Conservation (phyloP, 108 stramenopile genomes). For the Discostella stelligeroides region DNA sequence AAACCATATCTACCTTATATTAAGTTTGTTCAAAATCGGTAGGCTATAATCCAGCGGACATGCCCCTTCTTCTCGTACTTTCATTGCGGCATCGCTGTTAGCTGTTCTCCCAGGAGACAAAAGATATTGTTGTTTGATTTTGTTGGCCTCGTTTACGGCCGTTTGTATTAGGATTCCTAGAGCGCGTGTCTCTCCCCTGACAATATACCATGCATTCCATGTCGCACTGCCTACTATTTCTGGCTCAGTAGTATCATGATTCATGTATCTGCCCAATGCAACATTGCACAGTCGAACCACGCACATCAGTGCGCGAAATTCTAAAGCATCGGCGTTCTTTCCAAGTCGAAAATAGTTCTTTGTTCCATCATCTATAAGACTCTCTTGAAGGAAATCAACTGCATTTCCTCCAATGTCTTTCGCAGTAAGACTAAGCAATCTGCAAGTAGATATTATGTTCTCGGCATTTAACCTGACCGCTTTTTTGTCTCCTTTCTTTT, state of each 20-base stretch:
- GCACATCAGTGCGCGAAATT: slow-evolving; percentile 70
- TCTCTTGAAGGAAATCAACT: slow-evolving; percentile 48
- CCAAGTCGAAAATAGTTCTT: slow-evolving; percentile 44
- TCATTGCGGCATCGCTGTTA: slow-evolving; percentile 1
- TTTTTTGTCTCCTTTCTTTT: slow-evolving; percentile 23
- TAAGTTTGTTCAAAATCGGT: slow-evolving; percentile 22
- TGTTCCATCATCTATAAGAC: slow-evolving; percentile 24
- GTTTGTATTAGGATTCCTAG: slow-evolving; percentile 29
- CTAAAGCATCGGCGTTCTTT: slow-evolving; percentile 50
- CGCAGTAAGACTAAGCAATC: slow-evolving; percentile 64
- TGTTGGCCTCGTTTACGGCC: slow-evolving; percentile 34
- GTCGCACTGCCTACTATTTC: slow-evolving; percentile 21
- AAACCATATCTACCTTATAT: background rate
- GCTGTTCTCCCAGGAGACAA: background rate
- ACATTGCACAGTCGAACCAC: slow-evolving; percentile 57
- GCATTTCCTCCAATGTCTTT: slow-evolving; percentile 68
- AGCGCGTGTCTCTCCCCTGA: slow-evolving; percentile 43
- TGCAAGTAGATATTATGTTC: slow-evolving; percentile 67
- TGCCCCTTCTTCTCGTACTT: slow-evolving; percentile 29
- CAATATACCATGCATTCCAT: slow-evolving; percentile 53
- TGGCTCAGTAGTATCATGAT: slow-evolving; percentile 31
- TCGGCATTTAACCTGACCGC: slow-evolving; percentile 55
- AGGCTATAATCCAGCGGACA: slow-evolving; percentile 44
- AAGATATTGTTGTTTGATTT: slow-evolving; percentile 11
- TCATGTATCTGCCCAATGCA: slow-evolving; percentile 49